phyloP scores from a whole-genome alignment of 2,329 filamentous ascomycete genomes.

The Botryotinia calthae region DNA sequence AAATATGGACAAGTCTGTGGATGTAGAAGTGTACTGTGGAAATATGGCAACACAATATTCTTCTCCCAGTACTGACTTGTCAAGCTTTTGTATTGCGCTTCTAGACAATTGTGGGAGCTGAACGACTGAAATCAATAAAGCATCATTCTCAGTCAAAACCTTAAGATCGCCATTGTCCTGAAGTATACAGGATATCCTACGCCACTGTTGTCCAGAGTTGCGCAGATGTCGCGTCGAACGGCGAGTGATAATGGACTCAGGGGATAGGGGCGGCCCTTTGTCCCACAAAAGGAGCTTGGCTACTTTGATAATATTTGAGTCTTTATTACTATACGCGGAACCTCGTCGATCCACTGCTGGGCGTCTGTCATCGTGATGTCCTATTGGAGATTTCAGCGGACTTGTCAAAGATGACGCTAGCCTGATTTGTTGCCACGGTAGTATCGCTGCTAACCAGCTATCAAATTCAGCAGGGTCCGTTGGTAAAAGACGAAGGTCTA shows the following conservation, averaged over 20 bases:
- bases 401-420: conserved; percentile 40
- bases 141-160: conserved; percentile 81
- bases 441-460: conserved; percentile 74
- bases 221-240: conserved; percentile 57
- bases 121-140: conserved; percentile 74
- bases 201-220: conserved; percentile 64
- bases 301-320: conserved; percentile 88
- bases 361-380: conserved; percentile 30
- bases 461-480: conserved; percentile 65
- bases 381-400: conserved; percentile 25
- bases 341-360: conserved; percentile 42
- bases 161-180: conserved; percentile 95
- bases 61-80: conserved; percentile 85
- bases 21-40: conserved; percentile 79
- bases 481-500: conserved; percentile 65
- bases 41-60: conserved; percentile 95
- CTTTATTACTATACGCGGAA: conserved; percentile 64
- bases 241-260: conserved; percentile 50
- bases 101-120: conserved; percentile 86
- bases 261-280: conserved; percentile 57
- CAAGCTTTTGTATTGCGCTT: conserved; percentile 85
- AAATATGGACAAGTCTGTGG: conserved; percentile 70
- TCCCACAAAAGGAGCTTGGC: conserved; percentile 92
- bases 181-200: conserved; percentile 84
- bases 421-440: conserved; percentile 77